A percentile compares a stretch with the other conserved stretches of the same genome.
Conservation (phyloP, 192 early-diverging fungal genomes). For the Helicostylum pulchrum region DNA sequence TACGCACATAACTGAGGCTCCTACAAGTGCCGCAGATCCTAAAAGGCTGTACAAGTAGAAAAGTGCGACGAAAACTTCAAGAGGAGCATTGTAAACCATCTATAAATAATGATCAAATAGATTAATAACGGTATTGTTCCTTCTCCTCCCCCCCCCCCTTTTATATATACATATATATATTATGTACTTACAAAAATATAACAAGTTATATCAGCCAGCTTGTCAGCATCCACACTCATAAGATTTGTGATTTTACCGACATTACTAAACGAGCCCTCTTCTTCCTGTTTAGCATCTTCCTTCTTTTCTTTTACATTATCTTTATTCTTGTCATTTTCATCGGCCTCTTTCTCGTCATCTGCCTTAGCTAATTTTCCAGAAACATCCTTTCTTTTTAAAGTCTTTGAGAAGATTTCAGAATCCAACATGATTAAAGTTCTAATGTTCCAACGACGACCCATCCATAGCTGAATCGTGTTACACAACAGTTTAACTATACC, state of each 20-base stretch:
- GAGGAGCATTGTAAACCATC: slow-evolving; percentile 54
- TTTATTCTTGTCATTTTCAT: neutral
- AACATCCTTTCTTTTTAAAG: slow-evolving; percentile 42
- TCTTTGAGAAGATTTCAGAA: slow-evolving; percentile 48
- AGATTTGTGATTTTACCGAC: slow-evolving; percentile 72
- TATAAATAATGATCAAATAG: neutral
- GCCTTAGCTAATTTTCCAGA: slow-evolving; percentile 32
- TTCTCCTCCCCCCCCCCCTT: neutral
- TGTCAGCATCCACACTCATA: slow-evolving; percentile 68
- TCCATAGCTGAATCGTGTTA: slow-evolving; percentile 44
- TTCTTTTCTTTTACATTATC: neutral
- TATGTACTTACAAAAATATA: slow-evolving; percentile 51
- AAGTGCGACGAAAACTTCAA: slow-evolving; percentile 62
- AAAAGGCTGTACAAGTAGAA: slow-evolving; percentile 69
- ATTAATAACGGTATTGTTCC: neutral
- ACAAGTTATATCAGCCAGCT: slow-evolving; percentile 50
- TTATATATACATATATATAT: neutral
- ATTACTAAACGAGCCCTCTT: slow-evolving; percentile 27
- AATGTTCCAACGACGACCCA: slow-evolving; percentile 45
- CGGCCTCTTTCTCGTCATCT: neutral
- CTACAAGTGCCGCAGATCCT: slow-evolving; percentile 74
- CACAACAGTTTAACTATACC: slow-evolving; percentile 39
- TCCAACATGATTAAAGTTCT: slow-evolving; percentile 46
- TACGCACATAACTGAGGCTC: slow-evolving; percentile 62
- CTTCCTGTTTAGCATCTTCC: neutral